These are phyloP conservation scores for Boletus eberwhitei DNA, from an alignment of 768 basidiomycete genomes.

Conservation along the genomic window DNA sequence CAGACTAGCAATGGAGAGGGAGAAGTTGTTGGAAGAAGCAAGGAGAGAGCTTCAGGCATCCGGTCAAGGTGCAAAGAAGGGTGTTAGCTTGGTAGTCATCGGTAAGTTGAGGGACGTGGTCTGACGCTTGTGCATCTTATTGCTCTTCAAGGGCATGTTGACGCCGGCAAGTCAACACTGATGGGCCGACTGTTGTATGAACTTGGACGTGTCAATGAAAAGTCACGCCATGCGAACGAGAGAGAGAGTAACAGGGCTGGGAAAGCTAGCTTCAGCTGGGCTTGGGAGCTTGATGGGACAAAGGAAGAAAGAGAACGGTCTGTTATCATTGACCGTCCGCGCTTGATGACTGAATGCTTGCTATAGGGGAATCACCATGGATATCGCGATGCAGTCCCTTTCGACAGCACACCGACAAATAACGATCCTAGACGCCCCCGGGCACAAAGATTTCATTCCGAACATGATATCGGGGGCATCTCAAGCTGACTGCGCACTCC, in stretches of 20 bases:
- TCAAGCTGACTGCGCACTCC: slow-evolving; percentile 91
- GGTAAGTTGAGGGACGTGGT: slow-evolving; percentile 46
- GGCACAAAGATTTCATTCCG: slow-evolving; percentile 96
- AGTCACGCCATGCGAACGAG: slow-evolving; percentile 79
- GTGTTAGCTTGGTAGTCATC: slow-evolving; percentile 85
- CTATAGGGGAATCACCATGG: slow-evolving; percentile 93
- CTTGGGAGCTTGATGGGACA: slow-evolving; percentile 95
- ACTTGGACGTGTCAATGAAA: slow-evolving; percentile 83
- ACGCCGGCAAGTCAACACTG: slow-evolving; percentile 96
- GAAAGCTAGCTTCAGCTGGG: slow-evolving; percentile 96
- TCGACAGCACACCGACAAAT: slow-evolving; percentile 72
- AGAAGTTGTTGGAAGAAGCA: slow-evolving; percentile 83
- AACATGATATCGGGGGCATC: slow-evolving; percentile 99
- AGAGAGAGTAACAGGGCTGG: slow-evolving; percentile 85
- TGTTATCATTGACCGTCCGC: slow-evolving; percentile 13
- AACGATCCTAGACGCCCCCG: slow-evolving; percentile 95
- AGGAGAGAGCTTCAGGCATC: slow-evolving; percentile 46
- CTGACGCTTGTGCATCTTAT: slow-evolving; percentile 8
- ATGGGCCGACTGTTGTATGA: slow-evolving; percentile 96
- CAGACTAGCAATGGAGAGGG: slow-evolving; percentile 64
- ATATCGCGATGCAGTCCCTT: slow-evolving; percentile 82
- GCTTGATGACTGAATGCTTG: slow-evolving; percentile 6
- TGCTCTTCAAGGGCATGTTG: slow-evolving; percentile 77
- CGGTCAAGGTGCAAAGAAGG: slow-evolving; percentile 56
- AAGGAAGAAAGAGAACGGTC: slow-evolving; percentile 91